phyloP scores from a whole-genome alignment of 148 eudicot species.

The Nepenthes mirabilis region DNA sequence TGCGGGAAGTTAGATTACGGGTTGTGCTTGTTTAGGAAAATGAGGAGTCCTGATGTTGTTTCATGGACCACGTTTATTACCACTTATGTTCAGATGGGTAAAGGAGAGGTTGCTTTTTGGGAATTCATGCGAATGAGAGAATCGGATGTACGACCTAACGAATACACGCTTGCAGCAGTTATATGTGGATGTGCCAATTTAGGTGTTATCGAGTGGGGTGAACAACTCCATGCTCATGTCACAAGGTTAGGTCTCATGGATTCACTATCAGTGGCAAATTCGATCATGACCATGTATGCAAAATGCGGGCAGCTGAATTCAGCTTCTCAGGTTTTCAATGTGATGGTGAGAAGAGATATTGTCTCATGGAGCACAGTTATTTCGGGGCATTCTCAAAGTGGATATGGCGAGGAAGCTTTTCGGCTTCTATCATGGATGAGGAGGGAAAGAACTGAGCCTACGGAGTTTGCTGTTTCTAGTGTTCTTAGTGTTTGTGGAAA shows the following conservation, averaged over 20 bases:
- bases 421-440: constrained; percentile 54
- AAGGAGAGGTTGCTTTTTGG: constrained; percentile 34
- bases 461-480: constrained; percentile 66
- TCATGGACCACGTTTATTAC: constrained; percentile 78
- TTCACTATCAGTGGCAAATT: constrained; percentile 71
- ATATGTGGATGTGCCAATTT: constrained; percentile 52
- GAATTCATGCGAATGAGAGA: constrained; percentile 50
- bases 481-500: constrained; percentile 62
- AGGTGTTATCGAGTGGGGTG: constrained; percentile 37
- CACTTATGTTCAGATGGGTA: constrained; percentile 57
- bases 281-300: constrained; percentile 66
- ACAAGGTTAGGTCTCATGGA: constrained; percentile 28
- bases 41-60: constrained; percentile 63
- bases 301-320: constrained; percentile 44
- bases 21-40: constrained; percentile 49
- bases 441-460: constrained; percentile 64
- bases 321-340: constrained; percentile 37
- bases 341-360: constrained; percentile 46
- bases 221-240: constrained; percentile 66
- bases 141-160: constrained; percentile 52
- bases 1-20: constrained; percentile 78
- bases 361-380: constrained; percentile 87
- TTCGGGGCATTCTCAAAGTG: constrained; percentile 64
- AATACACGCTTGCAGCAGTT: constrained; percentile 70
- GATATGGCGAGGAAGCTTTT: constrained; percentile 64